Evolutionary conservation across 768 basidiomycete species (phyloP), one percentile per base, ranked within the genome.

Genomic region (Suillus occidentalis): DNA sequence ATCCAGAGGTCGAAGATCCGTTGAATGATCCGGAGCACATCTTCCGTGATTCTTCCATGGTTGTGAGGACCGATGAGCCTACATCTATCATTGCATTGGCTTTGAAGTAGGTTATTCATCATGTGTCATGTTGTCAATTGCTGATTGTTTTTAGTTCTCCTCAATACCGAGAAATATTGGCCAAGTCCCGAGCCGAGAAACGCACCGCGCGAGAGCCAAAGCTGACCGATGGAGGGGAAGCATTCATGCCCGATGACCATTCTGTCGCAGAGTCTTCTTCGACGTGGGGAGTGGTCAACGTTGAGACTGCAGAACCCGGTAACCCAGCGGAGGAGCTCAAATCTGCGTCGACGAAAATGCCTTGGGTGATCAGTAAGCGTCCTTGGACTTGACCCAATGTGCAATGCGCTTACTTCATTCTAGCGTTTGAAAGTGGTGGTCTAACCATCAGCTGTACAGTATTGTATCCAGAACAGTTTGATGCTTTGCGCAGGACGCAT

Each of bases 71-170:
- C 22, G 95, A 98, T 74, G 97, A 99, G 72, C 97, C 97, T 3
- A 97, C 96, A 0, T 98, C 97, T 20, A 97, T 99, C 72, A 95
- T 99, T 68, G 96, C 97, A 8, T 88, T 98, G 63, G 94, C 95
- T 6, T 78, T 99, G 58, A 93, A 91, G 94, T 94, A 71, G 71
- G 87, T 77, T 9, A 50, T 18, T 60, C 58, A 16, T 37, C n/a
- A 28, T 28, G 2, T 42, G 58, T 9, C 10, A 20, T 25, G 22
- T 22, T 61, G 45, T 25, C 39, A 3, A 49, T 57, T 18, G 37
- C 45, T 52, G 62, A 14, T 37, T 22, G 20, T n/a, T 63, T 55
- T 61, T 42, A 94, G 93, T 68, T 94, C 93, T 3, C 87, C 89
- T 2, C 89, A 89, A 70, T 93, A 95, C 72, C 86, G 90, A 31